Conservation (phyloP, 768 basidiomycete genomes). For the Boletus pseudo-olivaceus region DNA sequence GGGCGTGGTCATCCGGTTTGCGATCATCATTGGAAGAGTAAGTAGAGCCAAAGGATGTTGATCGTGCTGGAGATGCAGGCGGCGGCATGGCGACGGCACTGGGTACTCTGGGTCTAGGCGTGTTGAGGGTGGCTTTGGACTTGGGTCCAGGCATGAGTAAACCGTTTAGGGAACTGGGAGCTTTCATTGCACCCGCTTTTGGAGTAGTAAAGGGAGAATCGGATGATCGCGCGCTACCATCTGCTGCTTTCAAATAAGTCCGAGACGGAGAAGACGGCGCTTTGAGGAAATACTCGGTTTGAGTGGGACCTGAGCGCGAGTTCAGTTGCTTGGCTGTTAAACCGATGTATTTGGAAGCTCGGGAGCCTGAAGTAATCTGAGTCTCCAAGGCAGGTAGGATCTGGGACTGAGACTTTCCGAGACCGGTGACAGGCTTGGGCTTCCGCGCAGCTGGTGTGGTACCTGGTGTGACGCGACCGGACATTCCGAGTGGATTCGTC, state of each 20-base stretch:
- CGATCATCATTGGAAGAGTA: constrained; percentile 37
- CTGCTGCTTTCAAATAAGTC: constrained; percentile 32
- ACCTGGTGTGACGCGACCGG: constrained; percentile 49
- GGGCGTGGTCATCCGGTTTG: constrained; percentile 9
- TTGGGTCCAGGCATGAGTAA: constrained; percentile 24
- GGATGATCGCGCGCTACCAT: constrained; percentile 35
- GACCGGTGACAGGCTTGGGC: constrained; percentile 29
- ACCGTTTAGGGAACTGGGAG: constrained; percentile 9
- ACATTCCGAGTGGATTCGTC: constrained; percentile 29
- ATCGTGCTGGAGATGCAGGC: constrained; percentile 57
- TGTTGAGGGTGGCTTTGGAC: constrained; percentile 36
- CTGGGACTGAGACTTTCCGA: constrained; percentile 33
- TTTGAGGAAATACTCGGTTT: constrained; percentile 20
- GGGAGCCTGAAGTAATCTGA: constrained; percentile 74
- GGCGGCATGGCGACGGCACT: constrained; percentile 81
- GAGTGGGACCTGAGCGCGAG: constrained; percentile 33
- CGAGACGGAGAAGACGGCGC: constrained; percentile 37
- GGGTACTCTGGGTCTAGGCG: constrained; percentile 64
- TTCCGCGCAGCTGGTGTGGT: constrained; percentile 31
- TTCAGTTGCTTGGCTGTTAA: constrained; percentile 82
- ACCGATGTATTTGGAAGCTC: constrained; percentile 79
- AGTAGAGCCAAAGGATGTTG: constrained; percentile 33
- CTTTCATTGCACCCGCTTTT: constrained; percentile 44
- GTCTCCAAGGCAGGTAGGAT: constrained; percentile 26
- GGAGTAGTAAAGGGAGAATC: constrained; percentile 69